Percentiles rank a stretch among this genome's conserved stretches.
These are phyloP conservation scores for Hypoxylon rubiginosum DNA, from an alignment of 2,329 filamentous ascomycete genomes.

Conservation along the genomic window DNA sequence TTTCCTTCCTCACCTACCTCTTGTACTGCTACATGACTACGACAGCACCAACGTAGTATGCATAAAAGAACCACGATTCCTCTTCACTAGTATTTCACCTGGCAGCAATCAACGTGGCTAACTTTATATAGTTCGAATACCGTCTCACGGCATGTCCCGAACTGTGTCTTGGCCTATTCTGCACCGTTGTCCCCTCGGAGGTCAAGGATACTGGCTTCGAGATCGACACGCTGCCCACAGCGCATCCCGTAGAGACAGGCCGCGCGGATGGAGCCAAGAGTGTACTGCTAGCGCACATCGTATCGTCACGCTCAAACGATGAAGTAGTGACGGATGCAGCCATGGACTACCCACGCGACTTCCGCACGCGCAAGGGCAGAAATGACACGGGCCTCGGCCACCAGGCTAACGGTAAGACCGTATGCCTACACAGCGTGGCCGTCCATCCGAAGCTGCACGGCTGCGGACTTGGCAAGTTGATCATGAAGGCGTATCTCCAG, in stretches of 20 bases:
- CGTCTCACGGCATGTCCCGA: slow-evolving; percentile 81
- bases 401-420: slow-evolving; percentile 77
- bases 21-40: background rate
- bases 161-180: slow-evolving; percentile 84
- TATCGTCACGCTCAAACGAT: slow-evolving; percentile 78
- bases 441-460: slow-evolving; percentile 82
- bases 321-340: slow-evolving; percentile 77
- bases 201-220: slow-evolving; percentile 62
- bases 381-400: slow-evolving; percentile 71
- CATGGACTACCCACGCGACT: slow-evolving; percentile 80
- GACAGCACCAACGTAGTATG: background rate
- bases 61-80: background rate
- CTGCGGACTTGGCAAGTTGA: slow-evolving; percentile 78
- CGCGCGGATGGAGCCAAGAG: slow-evolving; percentile 67
- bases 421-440: slow-evolving; percentile 86
- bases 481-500: slow-evolving; percentile 83
- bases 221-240: slow-evolving; percentile 66
- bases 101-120: background rate
- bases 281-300: slow-evolving; percentile 81
- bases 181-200: slow-evolving; percentile 67
- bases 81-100: background rate
- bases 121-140: slow-evolving; percentile 74
- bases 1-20: background rate
- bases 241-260: slow-evolving; percentile 71
- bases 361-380: slow-evolving; percentile 64